These are phyloP conservation scores for Pseudozyma sp. DNA, from an alignment of 1,284 basidiomycete species.

Conservation along the genomic window DNA sequence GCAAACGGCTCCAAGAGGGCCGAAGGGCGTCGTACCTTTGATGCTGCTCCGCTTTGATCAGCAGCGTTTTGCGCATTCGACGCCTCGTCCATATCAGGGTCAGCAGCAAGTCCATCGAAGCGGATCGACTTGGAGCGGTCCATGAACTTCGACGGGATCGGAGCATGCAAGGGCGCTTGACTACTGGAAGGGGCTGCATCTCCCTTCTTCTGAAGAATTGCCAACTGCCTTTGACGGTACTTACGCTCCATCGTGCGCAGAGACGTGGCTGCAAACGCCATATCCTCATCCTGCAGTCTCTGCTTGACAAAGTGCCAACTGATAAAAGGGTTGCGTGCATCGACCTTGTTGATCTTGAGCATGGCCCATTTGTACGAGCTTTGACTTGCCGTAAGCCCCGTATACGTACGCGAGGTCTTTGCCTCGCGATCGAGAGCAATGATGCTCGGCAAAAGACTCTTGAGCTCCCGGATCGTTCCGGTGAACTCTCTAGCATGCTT, in stretches of 20 bases:
- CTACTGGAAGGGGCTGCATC: not conserved
- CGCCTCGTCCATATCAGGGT: not conserved
- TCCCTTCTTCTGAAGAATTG: conserved; percentile 11
- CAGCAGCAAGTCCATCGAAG: conserved; percentile 16
- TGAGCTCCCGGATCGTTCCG: conserved; percentile 57
- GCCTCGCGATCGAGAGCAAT: conserved; percentile 51
- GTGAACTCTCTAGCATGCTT: conserved; percentile 56
- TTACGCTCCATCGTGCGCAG: conserved; percentile 56
- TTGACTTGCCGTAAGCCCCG: conserved; percentile 27
- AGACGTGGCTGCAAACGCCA: conserved; percentile 50
- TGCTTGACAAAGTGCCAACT: conserved; percentile 59
- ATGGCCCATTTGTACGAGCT: conserved; percentile 46
- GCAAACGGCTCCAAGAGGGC: conserved; percentile 21
- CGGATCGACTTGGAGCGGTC: conserved; percentile 15
- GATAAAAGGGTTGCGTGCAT: conserved; percentile 65
- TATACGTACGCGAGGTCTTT: conserved; percentile 13
- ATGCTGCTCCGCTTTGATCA: not conserved
- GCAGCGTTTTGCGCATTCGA: not conserved
- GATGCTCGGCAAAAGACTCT: conserved; percentile 57
- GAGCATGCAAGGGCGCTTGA: conserved; percentile 1
- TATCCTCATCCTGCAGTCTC: conserved; percentile 56
- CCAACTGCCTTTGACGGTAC: conserved; percentile 39
- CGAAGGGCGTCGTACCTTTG: conserved; percentile 3
- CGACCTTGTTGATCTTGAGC: conserved; percentile 52
- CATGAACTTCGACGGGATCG: conserved; percentile 34